A percentile compares a stretch with the other conserved stretches of the same genome.
phyloP scores from a whole-genome alignment of 1,284 basidiomycete genomes.

The Pyrrhoderma lamaoense region DNA sequence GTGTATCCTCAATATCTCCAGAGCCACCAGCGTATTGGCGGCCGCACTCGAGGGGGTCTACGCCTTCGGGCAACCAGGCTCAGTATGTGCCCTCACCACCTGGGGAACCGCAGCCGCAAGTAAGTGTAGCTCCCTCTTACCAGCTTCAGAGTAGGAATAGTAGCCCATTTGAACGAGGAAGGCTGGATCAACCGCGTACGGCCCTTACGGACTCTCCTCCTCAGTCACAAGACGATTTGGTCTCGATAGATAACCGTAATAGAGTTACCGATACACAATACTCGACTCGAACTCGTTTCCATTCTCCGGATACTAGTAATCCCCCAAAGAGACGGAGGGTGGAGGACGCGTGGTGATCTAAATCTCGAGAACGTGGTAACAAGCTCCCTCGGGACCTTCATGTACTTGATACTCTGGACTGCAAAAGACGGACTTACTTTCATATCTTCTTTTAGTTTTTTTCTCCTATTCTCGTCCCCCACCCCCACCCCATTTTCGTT shows the following conservation, averaged over 20 bases:
- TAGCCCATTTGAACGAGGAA: background rate
- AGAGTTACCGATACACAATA: background rate
- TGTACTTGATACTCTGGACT: no score
- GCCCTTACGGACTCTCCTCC: no score
- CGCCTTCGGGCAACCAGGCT: conserved; percentile 1
- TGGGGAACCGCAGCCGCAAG: background rate
- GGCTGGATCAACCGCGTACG: background rate
- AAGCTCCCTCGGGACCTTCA: no score
- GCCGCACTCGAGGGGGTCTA: conserved; percentile 5
- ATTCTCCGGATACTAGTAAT: conserved; percentile 9
- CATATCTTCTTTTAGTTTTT: background rate
- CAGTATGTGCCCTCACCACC: background rate
- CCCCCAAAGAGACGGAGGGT: background rate
- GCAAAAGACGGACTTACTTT: background rate
- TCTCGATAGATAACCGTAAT: background rate
- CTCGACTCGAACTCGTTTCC: no score
- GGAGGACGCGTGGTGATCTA: conserved; percentile 2
- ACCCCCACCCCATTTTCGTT: background rate
- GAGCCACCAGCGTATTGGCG: background rate
- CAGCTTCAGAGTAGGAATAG: background rate
- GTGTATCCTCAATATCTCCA: background rate
- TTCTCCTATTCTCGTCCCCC: background rate
- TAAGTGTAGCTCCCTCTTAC: conserved; percentile 3
- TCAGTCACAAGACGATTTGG: no score
- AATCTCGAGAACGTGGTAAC: no score